Conservation (phyloP, 129 eudicot species). For the Saussurea involucrata region DNA sequence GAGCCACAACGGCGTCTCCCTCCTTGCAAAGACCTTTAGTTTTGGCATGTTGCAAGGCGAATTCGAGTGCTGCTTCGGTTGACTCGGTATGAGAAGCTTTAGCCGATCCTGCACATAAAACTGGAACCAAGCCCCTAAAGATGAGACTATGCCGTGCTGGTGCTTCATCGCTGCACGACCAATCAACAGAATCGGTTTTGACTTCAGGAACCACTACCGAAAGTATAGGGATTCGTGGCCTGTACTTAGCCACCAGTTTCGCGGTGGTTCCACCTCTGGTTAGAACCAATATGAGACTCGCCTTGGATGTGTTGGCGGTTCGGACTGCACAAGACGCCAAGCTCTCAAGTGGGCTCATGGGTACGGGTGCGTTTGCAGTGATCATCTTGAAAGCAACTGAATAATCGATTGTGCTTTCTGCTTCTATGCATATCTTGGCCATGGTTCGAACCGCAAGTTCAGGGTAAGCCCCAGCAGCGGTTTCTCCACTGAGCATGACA, state of each 20-base stretch:
- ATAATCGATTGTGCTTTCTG: constrained; percentile 40
- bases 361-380: constrained; percentile 24
- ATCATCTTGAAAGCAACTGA: constrained; percentile 7
- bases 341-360: constrained; percentile 42
- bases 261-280: constrained; percentile 41
- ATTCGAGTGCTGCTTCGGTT: constrained; percentile 32
- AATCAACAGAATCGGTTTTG: constrained; percentile 18
- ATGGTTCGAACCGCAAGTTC: constrained; percentile 53
- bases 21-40: constrained; percentile 31
- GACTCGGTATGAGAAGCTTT: constrained; percentile 23
- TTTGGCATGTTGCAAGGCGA: constrained; percentile 34
- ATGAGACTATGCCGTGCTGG: constrained; percentile 27
- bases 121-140: constrained; percentile 33
- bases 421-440: constrained; percentile 56
- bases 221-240: constrained; percentile 26
- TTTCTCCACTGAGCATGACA: constrained; percentile 56
- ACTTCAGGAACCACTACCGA: constrained; percentile 36
- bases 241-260: constrained; percentile 39
- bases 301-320: constrained; percentile 22
- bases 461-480: constrained; percentile 61
- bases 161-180: constrained; percentile 22
- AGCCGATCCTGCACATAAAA: constrained; percentile 10
- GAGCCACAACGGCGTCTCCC: constrained; percentile 37
- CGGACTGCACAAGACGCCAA: constrained; percentile 36
- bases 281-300: constrained; percentile 30